These are phyloP conservation scores for Lentinula sp. DNA, from an alignment of 768 basidiomycete genomes.

Conservation along the genomic window DNA sequence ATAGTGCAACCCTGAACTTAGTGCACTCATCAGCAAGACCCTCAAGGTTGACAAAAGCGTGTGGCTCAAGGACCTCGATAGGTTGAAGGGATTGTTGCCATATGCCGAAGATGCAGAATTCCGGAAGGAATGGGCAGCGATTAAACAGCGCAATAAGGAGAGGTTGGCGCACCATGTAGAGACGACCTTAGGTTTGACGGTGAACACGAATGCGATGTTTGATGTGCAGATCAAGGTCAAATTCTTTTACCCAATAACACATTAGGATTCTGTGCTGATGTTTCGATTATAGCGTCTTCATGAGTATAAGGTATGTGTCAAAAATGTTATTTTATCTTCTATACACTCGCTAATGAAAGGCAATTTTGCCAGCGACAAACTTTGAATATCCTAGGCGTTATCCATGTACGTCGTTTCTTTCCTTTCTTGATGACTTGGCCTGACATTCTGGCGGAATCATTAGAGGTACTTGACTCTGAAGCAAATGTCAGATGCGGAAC, in stretches of 20 bases:
- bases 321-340: not conserved
- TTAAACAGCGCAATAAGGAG: slow-evolving; percentile 90
- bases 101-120: slow-evolving; percentile 70
- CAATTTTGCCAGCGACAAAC: slow-evolving; percentile 65
- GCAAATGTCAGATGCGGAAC: slow-evolving; percentile 67
- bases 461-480: slow-evolving; percentile 83
- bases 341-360: not conserved
- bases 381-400: slow-evolving; percentile 86
- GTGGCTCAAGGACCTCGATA: slow-evolving; percentile 82
- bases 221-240: slow-evolving; percentile 84
- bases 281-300: slow-evolving; percentile 64
- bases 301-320: slow-evolving; percentile 70
- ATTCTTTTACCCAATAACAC: slow-evolving; percentile 7
- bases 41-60: slow-evolving; percentile 66
- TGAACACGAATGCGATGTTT: slow-evolving; percentile 77
- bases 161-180: slow-evolving; percentile 76
- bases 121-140: slow-evolving; percentile 72
- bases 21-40: slow-evolving; percentile 77
- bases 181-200: slow-evolving; percentile 57
- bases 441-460: not conserved
- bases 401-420: slow-evolving; percentile 55
- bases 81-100: slow-evolving; percentile 72
- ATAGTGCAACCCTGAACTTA: slow-evolving; percentile 86
- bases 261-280: slow-evolving; percentile 5
- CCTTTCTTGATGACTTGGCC: not conserved